Percentiles rank a stretch among this genome's conserved stretches.
phyloP scores from a whole-genome alignment of 805 yeast genomes.

The Ogataea paraovalis region DNA sequence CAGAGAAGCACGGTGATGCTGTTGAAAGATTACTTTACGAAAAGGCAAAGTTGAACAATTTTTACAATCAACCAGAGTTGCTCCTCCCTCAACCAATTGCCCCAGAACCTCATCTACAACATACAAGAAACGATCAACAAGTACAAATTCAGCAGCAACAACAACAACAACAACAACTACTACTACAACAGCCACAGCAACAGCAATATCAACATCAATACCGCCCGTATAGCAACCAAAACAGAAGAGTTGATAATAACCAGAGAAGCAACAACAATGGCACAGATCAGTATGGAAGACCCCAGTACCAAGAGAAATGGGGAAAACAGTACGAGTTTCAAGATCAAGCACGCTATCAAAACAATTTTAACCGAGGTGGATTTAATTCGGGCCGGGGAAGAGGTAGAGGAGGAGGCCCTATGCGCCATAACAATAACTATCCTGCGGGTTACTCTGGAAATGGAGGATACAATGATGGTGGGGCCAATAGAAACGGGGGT shows the following conservation, averaged over 20 bases:
- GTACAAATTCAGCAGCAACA: background rate
- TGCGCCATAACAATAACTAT: background rate
- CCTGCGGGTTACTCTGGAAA: background rate
- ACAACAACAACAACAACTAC: background rate
- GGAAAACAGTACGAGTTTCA: background rate
- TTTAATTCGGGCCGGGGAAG: background rate
- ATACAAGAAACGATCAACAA: background rate
- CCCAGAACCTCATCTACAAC: background rate
- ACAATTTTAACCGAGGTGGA: background rate
- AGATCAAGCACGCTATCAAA: background rate
- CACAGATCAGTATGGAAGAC: background rate
- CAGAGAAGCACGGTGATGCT: slow-evolving; percentile 72
- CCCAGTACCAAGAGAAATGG: background rate
- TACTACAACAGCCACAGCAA: background rate
- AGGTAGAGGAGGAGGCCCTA: slow-evolving; percentile 1
- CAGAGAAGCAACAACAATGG: background rate
- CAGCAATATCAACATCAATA: background rate
- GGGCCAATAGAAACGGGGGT: background rate
- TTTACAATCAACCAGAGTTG: slow-evolving; percentile 6
- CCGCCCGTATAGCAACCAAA: too few relatives aligned
- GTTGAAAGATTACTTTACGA: slow-evolving; percentile 68
- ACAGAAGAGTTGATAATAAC: background rate
- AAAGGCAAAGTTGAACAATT: slow-evolving; percentile 24
- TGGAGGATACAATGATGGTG: background rate
- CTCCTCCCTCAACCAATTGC: background rate